Base-by-base conservation (phyloP, 2,329 filamentous ascomycete genomes). In the Penicillium griseofulvum region DNA sequence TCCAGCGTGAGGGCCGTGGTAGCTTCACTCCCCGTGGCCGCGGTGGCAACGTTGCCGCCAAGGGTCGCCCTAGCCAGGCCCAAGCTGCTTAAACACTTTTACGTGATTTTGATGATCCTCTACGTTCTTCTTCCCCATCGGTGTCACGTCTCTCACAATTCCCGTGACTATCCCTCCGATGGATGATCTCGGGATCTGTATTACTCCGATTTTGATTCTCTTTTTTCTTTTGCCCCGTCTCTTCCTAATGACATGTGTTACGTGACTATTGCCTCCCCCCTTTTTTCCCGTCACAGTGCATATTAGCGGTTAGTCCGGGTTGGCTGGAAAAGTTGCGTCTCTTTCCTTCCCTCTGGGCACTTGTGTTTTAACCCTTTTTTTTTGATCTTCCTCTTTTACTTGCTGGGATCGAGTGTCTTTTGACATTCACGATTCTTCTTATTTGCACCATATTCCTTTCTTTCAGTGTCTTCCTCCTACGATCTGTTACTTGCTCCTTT, bases 1-100 rank as follows among this genome's bases (percentile, higher is more conserved):
- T 88, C 76, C 79, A 82, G 55, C 83, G 87, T 52, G 87, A 87
- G 55, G 80, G 86, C 43, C 85, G 89, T 66, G 87, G 89, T 60
- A 83, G 84, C 54, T 84, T 85, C 65, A 78, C 81, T 67, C 78
- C 85, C 61, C 84, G 86, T 57, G 83, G 85, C 54, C 84, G 88
- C 63, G 86, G 88, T 60, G 78, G 81, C 64, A 84, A 82, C 62
- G 81, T 74, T 52, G 71, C 76, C 45, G 68, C 73, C 56, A 76
- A 78, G 68, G 73, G 71, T 56, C 77, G 78, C 63, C 76, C 72
- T 64, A 76, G 71, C 65, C 76, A 78, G 61, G 55, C 76, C 47
- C 76, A 77, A 60, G 67, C 76, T 52, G 75, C 74, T 61, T 79
- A 71, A 74, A 60, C 42, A 31, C 33, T 31, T 19, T 28, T 17